Evolutionary conservation across 2,329 filamentous ascomycete genomes (phyloP), one percentile per base, ranked within the genome.

Genomic region (Aspergillus sp.): DNA sequence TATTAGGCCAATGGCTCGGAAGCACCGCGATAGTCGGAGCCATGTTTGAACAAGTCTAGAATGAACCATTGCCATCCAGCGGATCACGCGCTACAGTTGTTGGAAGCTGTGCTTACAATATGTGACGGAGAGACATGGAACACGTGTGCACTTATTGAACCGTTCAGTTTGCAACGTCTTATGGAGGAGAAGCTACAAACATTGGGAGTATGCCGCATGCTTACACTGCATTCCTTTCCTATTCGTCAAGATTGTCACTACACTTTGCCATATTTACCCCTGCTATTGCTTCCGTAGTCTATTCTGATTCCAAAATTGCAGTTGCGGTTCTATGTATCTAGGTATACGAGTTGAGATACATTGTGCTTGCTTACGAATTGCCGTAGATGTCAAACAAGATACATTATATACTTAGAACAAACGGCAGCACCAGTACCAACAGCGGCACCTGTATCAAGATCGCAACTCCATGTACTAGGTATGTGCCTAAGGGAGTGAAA

Each of bases 1-100:
- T 17, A 34, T 78, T n/a, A 65, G 67, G 22, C 74, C 74, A 11
- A 30, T 57, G 4, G 11, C 19, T 91, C 91, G 86, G 93, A 96
- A 80, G 84, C 47, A 51, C 6, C n/a, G 38, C 1, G 34, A 46
- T 7, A 22, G 38, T 4, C 43, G 55, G 8, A 51, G 49, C 28
- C 46, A 13, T 46, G 54, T 46, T 9, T 59, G 43, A 45, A 7
- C 34, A 41, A 15, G 11, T 13, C 34, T 13, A 41, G 34, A 41
- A 15, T 1, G 34, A 41, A 41, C 34, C 11, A 3, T 13, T 41
- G 34, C 15, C 15, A 15, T 1, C 34, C 34, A 13, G 15, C 34
- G 34, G 13, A 41, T 41, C 34, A 13, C 15, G 34, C 17, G 34
- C 34, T 17, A 15, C 11, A 15, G 19, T 25, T 25, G 17, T 34